phyloP scores from a whole-genome alignment of 2,329 filamentous ascomycete genomes.

The Xylariaceae sp. region DNA sequence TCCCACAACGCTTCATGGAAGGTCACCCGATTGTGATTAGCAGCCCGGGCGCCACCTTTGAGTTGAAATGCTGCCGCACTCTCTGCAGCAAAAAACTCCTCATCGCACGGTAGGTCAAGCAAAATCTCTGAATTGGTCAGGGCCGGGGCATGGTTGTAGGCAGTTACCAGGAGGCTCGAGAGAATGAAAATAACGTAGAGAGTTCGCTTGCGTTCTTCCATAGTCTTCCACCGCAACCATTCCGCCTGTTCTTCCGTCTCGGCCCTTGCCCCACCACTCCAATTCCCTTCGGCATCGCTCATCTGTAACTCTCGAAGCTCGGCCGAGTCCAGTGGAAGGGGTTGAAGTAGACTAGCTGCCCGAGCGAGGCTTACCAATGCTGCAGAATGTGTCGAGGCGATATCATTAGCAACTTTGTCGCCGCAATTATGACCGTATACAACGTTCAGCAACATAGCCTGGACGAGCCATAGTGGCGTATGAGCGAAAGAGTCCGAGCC shows the following conservation, averaged over 20 bases:
- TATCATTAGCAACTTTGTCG: conserved; percentile 84
- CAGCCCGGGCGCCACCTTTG: conserved; percentile 65
- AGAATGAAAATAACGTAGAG: conserved; percentile 87
- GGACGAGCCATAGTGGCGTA: conserved; percentile 89
- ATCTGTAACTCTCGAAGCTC: conserved; percentile 53
- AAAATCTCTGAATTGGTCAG: conserved; percentile 91
- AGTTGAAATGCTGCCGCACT: conserved; percentile 75
- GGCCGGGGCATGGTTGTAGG: conserved; percentile 87
- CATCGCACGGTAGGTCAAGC: conserved; percentile 85
- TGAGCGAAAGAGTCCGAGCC: conserved; percentile 58
- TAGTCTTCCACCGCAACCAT: conserved; percentile 84
- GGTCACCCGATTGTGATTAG: conserved; percentile 64
- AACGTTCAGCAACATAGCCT: conserved; percentile 94
- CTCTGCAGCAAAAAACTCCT: conserved; percentile 82
- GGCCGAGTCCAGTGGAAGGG: conserved; percentile 40
- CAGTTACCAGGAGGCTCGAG: conserved; percentile 83
- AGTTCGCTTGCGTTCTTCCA: conserved; percentile 88
- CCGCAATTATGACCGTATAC: conserved; percentile 94
- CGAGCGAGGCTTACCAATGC: conserved; percentile 86
- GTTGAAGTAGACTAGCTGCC: conserved; percentile 66
- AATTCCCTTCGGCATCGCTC: conserved; percentile 46
- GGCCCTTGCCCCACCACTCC: conserved; percentile 39
- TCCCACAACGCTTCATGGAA: conserved; percentile 80
- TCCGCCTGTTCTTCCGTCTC: conserved; percentile 59
- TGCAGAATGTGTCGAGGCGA: conserved; percentile 86